Base-by-base conservation (phyloP, 2,329 filamentous ascomycete species). In the Aspergillus novoparasiticus region DNA sequence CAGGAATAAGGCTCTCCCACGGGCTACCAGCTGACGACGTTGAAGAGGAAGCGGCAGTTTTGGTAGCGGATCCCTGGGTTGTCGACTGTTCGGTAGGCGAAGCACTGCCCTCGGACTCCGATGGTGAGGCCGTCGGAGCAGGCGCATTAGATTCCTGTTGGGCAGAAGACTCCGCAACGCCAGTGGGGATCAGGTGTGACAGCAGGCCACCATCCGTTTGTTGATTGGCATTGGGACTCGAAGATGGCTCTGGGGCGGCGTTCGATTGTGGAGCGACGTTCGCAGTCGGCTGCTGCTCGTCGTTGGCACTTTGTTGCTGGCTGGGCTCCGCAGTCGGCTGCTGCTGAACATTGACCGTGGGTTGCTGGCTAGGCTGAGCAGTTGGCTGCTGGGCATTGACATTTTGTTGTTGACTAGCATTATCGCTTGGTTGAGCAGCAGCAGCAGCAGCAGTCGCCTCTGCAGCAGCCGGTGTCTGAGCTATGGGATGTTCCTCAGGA, bases 401-500 rank as follows among this genome's bases (percentile, higher is more conserved):
- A 50, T 61, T 63, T 2, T 59, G 51, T 26, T 62, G 56, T 36
- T 62, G 62, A n/a, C 48, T 51, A 34, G 46, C 43, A 32, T n/a
- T 64, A 12, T 48, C 41, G 45, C 46, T 61, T 39, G 54, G 51
- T 48, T 65, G 63, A 10, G 34, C 34, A 8, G 34, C 34, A 8
- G 39, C 39, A 45, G 64, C 54, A 41, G 36, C 54, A 14, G 63
- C 56, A 23, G 63, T 60, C 50, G 62, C 46, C 36, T 65, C 59
- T 5, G 60, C 50, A 41, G 39, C 55, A 5, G 61, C 55, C 8
- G 60, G 34, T 53, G 60, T 60, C 41, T 64, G 66, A 50, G 62
- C 63, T 53, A 64, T 57, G 26, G 64, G 60, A 43, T 64, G 67
- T 28, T 66, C 66, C 46, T 59, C 63, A 36, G 60, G 36, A 50